Evolutionary conservation across 208 protist species (phyloP).

Genomic region (Acanthamoeba quina): DNA sequence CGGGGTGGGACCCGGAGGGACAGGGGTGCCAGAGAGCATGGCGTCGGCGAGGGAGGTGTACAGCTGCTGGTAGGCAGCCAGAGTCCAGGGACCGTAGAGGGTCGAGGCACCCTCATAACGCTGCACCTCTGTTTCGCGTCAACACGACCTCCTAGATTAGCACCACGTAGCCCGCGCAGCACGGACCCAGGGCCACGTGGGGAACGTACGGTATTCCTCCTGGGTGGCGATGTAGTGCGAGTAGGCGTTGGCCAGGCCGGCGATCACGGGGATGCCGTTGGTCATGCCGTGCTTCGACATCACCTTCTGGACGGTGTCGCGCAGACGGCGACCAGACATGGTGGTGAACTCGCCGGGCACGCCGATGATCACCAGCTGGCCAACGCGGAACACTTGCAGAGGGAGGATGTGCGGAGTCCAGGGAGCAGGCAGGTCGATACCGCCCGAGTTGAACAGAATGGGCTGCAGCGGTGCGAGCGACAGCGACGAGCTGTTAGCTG

Average conservation of each 20-base stretch:
- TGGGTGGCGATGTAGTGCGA: constrained; percentile 75
- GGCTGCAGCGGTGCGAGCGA: constrained; percentile 50
- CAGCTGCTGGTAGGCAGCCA: constrained; percentile 80
- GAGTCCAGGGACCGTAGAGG: constrained; percentile 83
- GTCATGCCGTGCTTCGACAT: constrained; percentile 56
- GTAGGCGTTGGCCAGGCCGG: constrained; percentile 76
- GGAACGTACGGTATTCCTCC: constrained; percentile 76
- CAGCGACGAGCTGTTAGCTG: not conserved
- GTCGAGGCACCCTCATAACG: constrained; percentile 85
- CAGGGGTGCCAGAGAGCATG: constrained; percentile 51
- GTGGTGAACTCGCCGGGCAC: constrained; percentile 87
- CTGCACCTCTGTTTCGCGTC: constrained; percentile 63
- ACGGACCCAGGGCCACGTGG: not conserved
- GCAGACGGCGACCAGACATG: constrained; percentile 84
- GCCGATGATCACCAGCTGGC: constrained; percentile 82
- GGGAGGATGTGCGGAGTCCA: constrained; percentile 82
- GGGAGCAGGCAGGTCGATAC: constrained; percentile 75
- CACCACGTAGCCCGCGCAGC: not conserved
- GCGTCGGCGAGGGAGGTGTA: constrained; percentile 74
- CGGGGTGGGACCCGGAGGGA: constrained; percentile 72
- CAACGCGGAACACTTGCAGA: constrained; percentile 83
- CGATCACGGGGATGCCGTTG: constrained; percentile 68
- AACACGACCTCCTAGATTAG: not conserved
- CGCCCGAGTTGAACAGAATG: constrained; percentile 84
- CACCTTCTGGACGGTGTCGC: constrained; percentile 73